Conservation (phyloP, 2,329 filamentous ascomycete species). For the Colletotrichum spaethianum region DNA sequence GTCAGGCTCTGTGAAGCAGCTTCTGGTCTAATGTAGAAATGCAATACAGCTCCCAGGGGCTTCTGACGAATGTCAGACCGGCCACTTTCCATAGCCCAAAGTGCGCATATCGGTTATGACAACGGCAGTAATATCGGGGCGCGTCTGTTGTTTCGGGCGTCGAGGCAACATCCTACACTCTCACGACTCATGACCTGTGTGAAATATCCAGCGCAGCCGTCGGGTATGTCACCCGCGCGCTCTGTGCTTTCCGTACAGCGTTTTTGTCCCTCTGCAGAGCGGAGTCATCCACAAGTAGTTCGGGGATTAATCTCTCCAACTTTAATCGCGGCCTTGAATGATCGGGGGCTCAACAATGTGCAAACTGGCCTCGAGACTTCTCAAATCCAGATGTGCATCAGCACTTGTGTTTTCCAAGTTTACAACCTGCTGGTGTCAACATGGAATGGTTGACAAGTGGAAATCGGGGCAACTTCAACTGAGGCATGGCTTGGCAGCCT, state of each 20-base stretch:
- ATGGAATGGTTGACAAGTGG: background rate
- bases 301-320: slow-evolving; percentile 36
- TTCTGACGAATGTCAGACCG: background rate
- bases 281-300: slow-evolving; percentile 23
- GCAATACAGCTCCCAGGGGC: background rate
- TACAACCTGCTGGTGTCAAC: background rate
- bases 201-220: slow-evolving; percentile 6
- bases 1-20: background rate
- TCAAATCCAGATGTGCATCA: background rate
- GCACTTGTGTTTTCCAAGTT: background rate
- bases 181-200: slow-evolving; percentile 24
- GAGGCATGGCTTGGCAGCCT: background rate
- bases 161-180: slow-evolving; percentile 21
- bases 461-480: background rate
- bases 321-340: slow-evolving; percentile 19
- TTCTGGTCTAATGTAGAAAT: background rate
- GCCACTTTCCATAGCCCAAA: slow-evolving; percentile 7
- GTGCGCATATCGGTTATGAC: slow-evolving; percentile 7
- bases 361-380: background rate
- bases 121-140: slow-evolving; percentile 4
- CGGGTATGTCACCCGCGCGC: slow-evolving; percentile 8
- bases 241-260: slow-evolving; percentile 22
- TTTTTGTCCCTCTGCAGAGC: slow-evolving; percentile 26
- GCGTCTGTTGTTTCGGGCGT: slow-evolving; percentile 22
- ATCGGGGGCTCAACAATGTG: background rate